Evolutionary conservation across 148 eudicot genomes (phyloP).

Genomic region (Silene uniflora): DNA sequence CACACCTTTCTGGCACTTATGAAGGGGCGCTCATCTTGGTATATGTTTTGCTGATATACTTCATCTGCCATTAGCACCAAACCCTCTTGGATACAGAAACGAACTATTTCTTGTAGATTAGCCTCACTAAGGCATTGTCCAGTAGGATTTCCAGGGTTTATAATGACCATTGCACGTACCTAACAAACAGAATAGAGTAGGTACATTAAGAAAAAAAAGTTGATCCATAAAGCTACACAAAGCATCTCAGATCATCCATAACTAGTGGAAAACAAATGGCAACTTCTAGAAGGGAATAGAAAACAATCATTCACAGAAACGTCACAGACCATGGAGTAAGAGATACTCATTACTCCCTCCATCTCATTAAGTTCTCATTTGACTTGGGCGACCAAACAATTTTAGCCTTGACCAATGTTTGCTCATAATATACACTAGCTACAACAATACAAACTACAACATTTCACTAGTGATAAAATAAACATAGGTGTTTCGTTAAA

Average conservation of each 20-base stretch:
- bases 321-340: too few relatives aligned
- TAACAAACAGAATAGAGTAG: slow-evolving; percentile 27
- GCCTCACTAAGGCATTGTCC: slow-evolving; percentile 95
- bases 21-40: slow-evolving; percentile 98
- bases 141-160: slow-evolving; percentile 99
- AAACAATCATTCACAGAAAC: too few relatives aligned
- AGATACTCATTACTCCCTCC: too few relatives aligned
- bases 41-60: slow-evolving; percentile 94
- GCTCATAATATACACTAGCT: too few relatives aligned
- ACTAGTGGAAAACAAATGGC: neutral
- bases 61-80: slow-evolving; percentile 89
- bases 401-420: too few relatives aligned
- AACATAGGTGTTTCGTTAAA: too few relatives aligned
- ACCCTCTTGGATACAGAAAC: slow-evolving; percentile 72
- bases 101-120: slow-evolving; percentile 68
- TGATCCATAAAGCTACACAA: neutral
- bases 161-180: slow-evolving; percentile 99
- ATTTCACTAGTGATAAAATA: too few relatives aligned
- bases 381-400: too few relatives aligned
- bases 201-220: slow-evolving; percentile 1
- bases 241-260: neutral
- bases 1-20: slow-evolving; percentile 94
- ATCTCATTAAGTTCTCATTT: too few relatives aligned
- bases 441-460: too few relatives aligned
- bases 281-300: neutral